phyloP scores from a whole-genome alignment of 208 protist genomes.

The Trypanosoma congolense region DNA sequence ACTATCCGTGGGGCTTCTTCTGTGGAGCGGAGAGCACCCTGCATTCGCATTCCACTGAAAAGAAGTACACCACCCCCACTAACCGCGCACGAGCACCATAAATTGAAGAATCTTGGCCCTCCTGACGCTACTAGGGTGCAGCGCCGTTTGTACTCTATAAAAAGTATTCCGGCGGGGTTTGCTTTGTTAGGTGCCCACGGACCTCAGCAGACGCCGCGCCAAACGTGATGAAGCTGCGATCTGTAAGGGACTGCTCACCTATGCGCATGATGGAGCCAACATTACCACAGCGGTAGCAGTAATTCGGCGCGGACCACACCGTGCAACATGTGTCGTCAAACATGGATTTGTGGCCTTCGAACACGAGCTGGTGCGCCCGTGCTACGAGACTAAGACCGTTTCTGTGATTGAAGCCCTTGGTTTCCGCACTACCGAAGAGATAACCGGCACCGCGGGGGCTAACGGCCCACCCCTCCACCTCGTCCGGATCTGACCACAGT shows the following conservation, averaged over 20 bases:
- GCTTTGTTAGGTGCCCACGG: conserved; percentile 81
- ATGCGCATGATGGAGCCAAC: conserved; percentile 92
- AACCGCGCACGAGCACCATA: background rate
- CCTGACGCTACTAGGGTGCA: too few species aligned
- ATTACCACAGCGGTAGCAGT: conserved; percentile 95
- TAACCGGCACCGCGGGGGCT: conserved; percentile 85
- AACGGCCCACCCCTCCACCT: conserved; percentile 82
- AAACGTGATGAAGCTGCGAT: conserved; percentile 77
- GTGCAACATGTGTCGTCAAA: conserved; percentile 92
- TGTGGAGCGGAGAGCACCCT: too few species aligned
- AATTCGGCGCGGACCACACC: conserved; percentile 95
- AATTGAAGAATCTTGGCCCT: too few species aligned
- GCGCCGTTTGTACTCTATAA: too few species aligned
- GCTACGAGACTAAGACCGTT: conserved; percentile 87
- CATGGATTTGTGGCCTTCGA: conserved; percentile 93
- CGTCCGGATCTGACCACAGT: conserved; percentile 91
- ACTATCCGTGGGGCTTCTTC: too few species aligned
- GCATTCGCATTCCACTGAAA: too few species aligned
- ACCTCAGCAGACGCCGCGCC: conserved; percentile 63
- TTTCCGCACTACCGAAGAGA: conserved; percentile 78
- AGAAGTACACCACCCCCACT: background rate
- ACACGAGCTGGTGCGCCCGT: conserved; percentile 87
- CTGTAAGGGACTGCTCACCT: conserved; percentile 65
- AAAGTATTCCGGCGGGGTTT: conserved; percentile 87
- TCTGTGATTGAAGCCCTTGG: conserved; percentile 77